A percentile compares a stretch with the other conserved stretches of the same genome.
These are phyloP conservation scores for Aspergillus latus DNA, from an alignment of 2,329 filamentous ascomycete genomes.

Conservation along the genomic window DNA sequence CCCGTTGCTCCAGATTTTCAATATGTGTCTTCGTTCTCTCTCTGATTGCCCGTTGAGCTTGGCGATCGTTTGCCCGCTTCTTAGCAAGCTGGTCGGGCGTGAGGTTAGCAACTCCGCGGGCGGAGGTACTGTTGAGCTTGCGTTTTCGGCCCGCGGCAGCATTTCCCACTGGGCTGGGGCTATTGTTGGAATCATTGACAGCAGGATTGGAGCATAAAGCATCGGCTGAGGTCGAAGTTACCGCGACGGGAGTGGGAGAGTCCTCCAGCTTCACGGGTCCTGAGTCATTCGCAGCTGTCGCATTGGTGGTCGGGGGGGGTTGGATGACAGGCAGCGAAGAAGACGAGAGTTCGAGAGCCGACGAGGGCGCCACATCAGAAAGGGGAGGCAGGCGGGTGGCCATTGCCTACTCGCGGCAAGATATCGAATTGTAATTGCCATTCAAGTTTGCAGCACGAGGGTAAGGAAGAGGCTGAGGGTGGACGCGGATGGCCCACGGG, in stretches of 20 bases:
- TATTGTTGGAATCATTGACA: conserved; percentile 7
- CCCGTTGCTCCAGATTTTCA: conserved; percentile 68
- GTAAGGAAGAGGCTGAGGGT: conserved; percentile 4
- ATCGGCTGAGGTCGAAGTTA: conserved; percentile 24
- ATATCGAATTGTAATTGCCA: conserved; percentile 28
- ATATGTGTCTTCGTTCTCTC: conserved; percentile 81
- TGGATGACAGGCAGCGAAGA: conserved; percentile 8
- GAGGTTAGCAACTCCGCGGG: conserved; percentile 80
- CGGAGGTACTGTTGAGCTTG: conserved; percentile 43
- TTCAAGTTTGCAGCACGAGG: conserved; percentile 22
- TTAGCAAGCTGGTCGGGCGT: conserved; percentile 85
- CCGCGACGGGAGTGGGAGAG: conserved; percentile 27
- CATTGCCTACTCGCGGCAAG: conserved; percentile 34
- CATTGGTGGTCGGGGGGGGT: conserved; percentile 8
- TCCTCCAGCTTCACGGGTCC: conserved; percentile 27
- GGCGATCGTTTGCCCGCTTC: conserved; percentile 87
- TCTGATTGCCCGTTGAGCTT: conserved; percentile 80
- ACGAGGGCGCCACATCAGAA: conserved; percentile 29
- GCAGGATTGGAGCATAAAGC: conserved; percentile 23
- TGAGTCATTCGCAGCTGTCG: conserved; percentile 12
- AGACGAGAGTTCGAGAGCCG: conserved; percentile 22
- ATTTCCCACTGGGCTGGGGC: conserved; percentile 18
- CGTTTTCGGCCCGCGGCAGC: conserved; percentile 40
- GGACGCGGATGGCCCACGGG: conserved; percentile 9
- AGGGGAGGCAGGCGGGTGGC: conserved; percentile 31